Evolutionary conservation across 495 filamentous ascomycete genomes (phyloP), one percentile per base, ranked within the genome.

Genomic region (Penicillium lividum): DNA sequence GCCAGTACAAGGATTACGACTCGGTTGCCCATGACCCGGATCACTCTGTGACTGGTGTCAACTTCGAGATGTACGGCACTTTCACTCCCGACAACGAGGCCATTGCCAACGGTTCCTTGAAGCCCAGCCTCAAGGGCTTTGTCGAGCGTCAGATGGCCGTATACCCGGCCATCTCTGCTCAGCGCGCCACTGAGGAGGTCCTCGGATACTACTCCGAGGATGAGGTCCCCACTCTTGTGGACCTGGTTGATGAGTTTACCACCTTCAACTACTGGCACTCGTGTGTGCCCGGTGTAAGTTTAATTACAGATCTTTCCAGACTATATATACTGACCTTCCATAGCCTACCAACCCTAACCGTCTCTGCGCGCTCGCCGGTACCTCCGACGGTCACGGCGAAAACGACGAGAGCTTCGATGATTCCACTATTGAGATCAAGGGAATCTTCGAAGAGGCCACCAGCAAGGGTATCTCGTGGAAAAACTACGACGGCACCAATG

Each of bases 181-280:
- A 74, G 47, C 73, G 69, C 18, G 68, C 69, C 42, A 69, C 73
- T 18, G 67, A 68, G 27, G 71, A 82, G 66, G 79, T 77, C 16
- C 73, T 84, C 65, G 74, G 77, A 53, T 82, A 82, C 70, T 82
- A 82, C 62, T 76, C 79, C 27, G 73, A 75, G 57, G 69, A 73
- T 7, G 71, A 82, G 62, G 67, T 82, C 49, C 80, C 78, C 31
- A 76, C 80, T 9, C 65, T 82, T 27, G 69, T 68, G 16, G 54
- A 72, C 30, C 65, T 84, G 56, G 77, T 77, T 27, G 69, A 82
- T 56, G 78, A 82, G 56, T 84, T 78, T 59, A 70, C 76, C 4
- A 73, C 75, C 30, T 82, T 84, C 71, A 78, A 82, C 73, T 68
- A 76, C 65, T 84, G 80, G 80, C 76, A 78, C 69, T 77, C 77